Evolutionary conservation across 2,329 filamentous ascomycete species (phyloP), one percentile per base, ranked within the genome.

Genomic region (Pseudogymnoascus sp.): DNA sequence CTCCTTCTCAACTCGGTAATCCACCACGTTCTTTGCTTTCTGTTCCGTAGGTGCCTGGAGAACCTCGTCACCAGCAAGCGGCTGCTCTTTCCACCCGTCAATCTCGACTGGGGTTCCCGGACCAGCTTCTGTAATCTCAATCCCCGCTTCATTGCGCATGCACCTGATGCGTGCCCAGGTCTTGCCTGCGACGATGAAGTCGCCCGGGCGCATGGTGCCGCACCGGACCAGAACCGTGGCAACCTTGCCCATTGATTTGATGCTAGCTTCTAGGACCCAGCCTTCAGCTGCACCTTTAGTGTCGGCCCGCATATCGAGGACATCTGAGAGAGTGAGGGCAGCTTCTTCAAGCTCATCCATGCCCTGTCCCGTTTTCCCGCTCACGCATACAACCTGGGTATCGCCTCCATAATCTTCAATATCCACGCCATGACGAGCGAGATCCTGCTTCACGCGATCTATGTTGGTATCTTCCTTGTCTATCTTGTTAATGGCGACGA

Each of bases 401-500:
- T 99, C 95, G 64, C 95, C 95, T 42, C 95, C 95, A 70, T 86
- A 96, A 72, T 97, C 95, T 77, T 99, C 95, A 62, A 99, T 89
- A 69, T 96, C 89, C 31, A 99, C 86, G 6, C 90, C 91, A 71
- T 96, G 83, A 1, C 86, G 82, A 7, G 90, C 86, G 23, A 99
- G 85, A 74, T 97, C 95, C 63, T 88, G 82, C 77, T 97, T 97
- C 66, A 97, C 93, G 59, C 86, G 84, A 43, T 97, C 89, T 9
- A 92, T 78, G 61, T 91, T 85, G 4, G 90, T 88, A 65, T 90
- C 88, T 65, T 89, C 86, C 76, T 95, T 96, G 77, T 99, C 95
- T 61, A 96, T 85, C 77, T 99, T 99, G 80, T 95, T 99, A 77
- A 97, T 93, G 14, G 96, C 96, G 60, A 99, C 95, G 64, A 99